Evolutionary conservation across 2,329 filamentous ascomycete species (phyloP).

Genomic region (Phialocephala sp.): DNA sequence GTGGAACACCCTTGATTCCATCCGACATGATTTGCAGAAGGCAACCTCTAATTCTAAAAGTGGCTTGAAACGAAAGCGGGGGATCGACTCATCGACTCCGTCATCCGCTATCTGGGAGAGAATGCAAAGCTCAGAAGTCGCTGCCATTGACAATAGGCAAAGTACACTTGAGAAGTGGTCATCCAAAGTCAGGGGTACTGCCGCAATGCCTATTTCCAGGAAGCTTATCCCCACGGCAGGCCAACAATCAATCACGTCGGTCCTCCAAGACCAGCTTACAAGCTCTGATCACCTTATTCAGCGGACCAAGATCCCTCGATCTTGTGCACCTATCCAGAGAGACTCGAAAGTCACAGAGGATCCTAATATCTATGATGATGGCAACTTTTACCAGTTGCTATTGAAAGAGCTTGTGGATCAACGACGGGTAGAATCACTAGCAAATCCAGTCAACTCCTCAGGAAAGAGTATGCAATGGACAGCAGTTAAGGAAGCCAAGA

Average conservation of each 20-base stretch:
- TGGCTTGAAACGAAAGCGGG: constrained; percentile 67
- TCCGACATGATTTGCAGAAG: constrained; percentile 65
- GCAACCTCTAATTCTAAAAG: constrained; percentile 50
- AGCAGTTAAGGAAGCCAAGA: constrained; percentile 76
- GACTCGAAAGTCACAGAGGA: constrained; percentile 63
- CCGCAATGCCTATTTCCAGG: constrained; percentile 59
- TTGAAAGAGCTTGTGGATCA: constrained; percentile 94
- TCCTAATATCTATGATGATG: constrained; percentile 82
- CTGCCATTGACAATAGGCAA: constrained; percentile 65
- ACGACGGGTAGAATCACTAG: constrained; percentile 72
- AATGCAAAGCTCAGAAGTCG: constrained; percentile 69
- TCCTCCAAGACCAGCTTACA: constrained; percentile 71
- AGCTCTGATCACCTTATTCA: constrained; percentile 70
- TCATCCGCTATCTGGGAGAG: constrained; percentile 74
- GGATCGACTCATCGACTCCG: constrained; percentile 59
- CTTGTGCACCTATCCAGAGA: constrained; percentile 75
- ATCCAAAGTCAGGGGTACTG: constrained; percentile 70
- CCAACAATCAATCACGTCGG: constrained; percentile 68
- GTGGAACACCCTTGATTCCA: constrained; percentile 78
- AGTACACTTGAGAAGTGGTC: constrained; percentile 90
- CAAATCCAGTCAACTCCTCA: constrained; percentile 45
- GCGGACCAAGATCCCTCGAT: constrained; percentile 73
- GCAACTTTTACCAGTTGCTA: constrained; percentile 91
- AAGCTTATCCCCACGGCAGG: constrained; percentile 59
- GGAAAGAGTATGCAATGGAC: constrained; percentile 59